Conservation (phyloP, 2,329 filamentous ascomycete genomes). For the Cryphonectria naterciae region DNA sequence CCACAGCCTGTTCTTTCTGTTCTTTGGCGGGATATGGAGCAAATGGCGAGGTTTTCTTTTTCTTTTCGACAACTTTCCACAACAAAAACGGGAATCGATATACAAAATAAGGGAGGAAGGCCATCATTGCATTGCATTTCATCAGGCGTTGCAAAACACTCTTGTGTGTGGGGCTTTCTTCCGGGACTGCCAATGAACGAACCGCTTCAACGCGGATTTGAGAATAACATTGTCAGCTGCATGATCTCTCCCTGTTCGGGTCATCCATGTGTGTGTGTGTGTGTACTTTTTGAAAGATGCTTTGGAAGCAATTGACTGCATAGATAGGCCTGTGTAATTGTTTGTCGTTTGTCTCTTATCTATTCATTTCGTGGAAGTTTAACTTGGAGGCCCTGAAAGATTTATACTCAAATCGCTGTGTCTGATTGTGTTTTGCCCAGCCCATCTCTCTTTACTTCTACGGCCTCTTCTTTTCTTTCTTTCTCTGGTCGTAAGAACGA, state of each 20-base stretch:
- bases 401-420: not conserved
- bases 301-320: not conserved
- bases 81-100: not conserved
- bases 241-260: not conserved
- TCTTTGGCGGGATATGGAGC: conserved; percentile 8
- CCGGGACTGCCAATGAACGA: conserved; percentile 29
- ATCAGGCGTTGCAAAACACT: conserved; percentile 40
- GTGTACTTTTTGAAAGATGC: not conserved
- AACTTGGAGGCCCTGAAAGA: not conserved
- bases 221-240: not conserved
- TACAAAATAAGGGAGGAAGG: conserved; percentile 24
- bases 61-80: not conserved
- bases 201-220: conserved; percentile 48
- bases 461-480: not conserved
- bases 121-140: conserved; percentile 37
- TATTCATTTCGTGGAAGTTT: not conserved
- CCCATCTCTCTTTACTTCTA: too few species aligned
- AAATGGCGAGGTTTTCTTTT: conserved; percentile 9
- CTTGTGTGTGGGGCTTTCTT: conserved; percentile 37
- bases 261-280: not conserved
- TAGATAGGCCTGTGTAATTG: not conserved
- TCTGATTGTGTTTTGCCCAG: not conserved
- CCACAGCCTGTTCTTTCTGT: conserved; percentile 26
- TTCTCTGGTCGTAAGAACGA: not conserved
- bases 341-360: not conserved